Percentiles rank a stretch among this genome's conserved stretches.
Evolutionary conservation across 306 rosid genomes (phyloP).

Genomic region (Castanospermum australe): DNA sequence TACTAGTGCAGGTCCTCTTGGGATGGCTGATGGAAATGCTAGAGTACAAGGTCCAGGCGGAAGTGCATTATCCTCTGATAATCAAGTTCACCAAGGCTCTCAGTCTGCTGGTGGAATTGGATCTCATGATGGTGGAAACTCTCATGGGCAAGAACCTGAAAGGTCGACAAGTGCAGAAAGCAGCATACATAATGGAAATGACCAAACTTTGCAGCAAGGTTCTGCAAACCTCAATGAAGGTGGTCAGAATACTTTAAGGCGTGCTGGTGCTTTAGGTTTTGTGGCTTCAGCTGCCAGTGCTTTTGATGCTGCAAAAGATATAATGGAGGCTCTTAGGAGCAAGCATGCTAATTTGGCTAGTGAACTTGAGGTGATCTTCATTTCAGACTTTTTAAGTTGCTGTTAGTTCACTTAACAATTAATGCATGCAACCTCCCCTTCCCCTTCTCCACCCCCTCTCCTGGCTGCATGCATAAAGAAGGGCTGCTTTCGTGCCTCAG

Average conservation of each 20-base stretch:
- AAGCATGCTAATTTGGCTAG: slow-evolving; percentile 95
- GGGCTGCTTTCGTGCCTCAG: not conserved
- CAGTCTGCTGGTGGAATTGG: slow-evolving; percentile 81
- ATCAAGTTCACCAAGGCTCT: slow-evolving; percentile 74
- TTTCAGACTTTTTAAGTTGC: slow-evolving; percentile 20
- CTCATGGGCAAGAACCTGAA: slow-evolving; percentile 93
- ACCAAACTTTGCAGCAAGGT: slow-evolving; percentile 81
- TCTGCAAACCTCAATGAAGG: slow-evolving; percentile 76
- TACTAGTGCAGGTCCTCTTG: slow-evolving; percentile 65
- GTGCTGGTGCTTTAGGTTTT: slow-evolving; percentile 83
- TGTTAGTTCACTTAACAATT: slow-evolving; percentile 2
- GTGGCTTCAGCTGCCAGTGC: slow-evolving; percentile 97
- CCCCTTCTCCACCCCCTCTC: not conserved
- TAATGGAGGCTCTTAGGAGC: slow-evolving; percentile 99
- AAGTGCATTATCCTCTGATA: slow-evolving; percentile 57
- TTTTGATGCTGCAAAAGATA: slow-evolving; percentile 99
- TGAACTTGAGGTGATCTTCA: slow-evolving; percentile 85
- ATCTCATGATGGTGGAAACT: slow-evolving; percentile 85
- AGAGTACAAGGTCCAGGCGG: slow-evolving; percentile 82
- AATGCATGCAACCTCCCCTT: slow-evolving; percentile 2
- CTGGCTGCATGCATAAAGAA: not conserved
- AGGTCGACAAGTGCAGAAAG: slow-evolving; percentile 83
- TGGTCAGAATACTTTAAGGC: slow-evolving; percentile 83
- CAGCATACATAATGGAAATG: slow-evolving; percentile 74
- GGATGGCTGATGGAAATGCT: slow-evolving; percentile 73